These are phyloP conservation scores for Colletotrichum graminicola DNA, from an alignment of 2,329 filamentous ascomycete species.

Conservation along the genomic window DNA sequence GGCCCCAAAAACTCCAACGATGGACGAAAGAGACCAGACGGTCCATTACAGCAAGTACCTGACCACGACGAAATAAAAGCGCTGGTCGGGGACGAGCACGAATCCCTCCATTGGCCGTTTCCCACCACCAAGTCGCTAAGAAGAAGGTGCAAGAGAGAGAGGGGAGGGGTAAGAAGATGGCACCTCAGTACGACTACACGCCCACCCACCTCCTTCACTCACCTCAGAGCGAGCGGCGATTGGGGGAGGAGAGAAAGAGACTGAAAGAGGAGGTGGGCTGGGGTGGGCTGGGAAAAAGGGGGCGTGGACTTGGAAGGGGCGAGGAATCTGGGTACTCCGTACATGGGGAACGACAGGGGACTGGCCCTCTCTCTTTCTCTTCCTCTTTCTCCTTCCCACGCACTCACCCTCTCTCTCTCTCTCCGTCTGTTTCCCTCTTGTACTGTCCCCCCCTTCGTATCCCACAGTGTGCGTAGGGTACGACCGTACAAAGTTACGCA, in stretches of 20 bases:
- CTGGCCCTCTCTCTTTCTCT: neutral
- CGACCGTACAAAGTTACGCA: neutral
- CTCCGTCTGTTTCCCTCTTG: neutral
- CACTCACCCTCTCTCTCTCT: neutral
- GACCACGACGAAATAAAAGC: slow-evolving; percentile 31
- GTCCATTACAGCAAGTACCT: slow-evolving; percentile 28
- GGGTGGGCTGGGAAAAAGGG: slow-evolving; percentile 22
- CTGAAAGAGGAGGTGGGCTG: slow-evolving; percentile 23
- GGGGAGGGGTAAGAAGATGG: slow-evolving; percentile 26
- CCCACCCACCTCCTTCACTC: slow-evolving; percentile 19
- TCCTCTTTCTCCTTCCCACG: neutral
- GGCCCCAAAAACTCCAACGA: slow-evolving; percentile 33
- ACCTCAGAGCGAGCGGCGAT: slow-evolving; percentile 10
- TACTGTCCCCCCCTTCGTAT: slow-evolving; percentile 3
- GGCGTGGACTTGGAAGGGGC: slow-evolving; percentile 8
- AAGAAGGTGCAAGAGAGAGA: slow-evolving; percentile 35
- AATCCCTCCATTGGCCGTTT: slow-evolving; percentile 33
- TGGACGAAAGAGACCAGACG: slow-evolving; percentile 39
- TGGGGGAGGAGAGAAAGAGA: slow-evolving; percentile 19
- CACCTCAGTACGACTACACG: slow-evolving; percentile 13
- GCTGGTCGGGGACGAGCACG: slow-evolving; percentile 39
- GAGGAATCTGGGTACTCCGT: neutral
- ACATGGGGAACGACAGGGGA: slow-evolving; percentile 2
- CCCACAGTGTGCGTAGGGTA: slow-evolving; percentile 32
- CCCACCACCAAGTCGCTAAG: slow-evolving; percentile 30